phyloP scores from a whole-genome alignment of 305 asterid genomes.

The Solanum hybrid region DNA sequence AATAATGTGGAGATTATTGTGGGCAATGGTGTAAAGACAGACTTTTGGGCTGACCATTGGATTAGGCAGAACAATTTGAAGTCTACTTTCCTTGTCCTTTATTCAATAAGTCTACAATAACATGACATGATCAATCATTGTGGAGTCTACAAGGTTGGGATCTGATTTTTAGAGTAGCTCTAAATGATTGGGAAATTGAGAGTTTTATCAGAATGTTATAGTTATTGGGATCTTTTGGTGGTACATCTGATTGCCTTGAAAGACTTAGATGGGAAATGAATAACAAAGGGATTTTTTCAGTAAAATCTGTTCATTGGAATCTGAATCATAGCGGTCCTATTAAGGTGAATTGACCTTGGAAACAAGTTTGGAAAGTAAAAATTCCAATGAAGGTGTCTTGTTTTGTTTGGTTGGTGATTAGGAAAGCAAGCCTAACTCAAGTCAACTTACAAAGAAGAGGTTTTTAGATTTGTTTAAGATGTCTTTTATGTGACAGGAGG shows the following conservation, averaged over 20 bases:
- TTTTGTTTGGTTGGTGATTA: not conserved
- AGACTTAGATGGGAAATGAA: not conserved
- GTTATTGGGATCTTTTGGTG: not conserved
- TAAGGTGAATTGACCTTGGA: not conserved
- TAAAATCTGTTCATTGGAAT: not conserved
- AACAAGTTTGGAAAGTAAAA: not conserved
- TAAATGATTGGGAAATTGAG: not conserved
- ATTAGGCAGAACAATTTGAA: not conserved
- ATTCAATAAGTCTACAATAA: not conserved
- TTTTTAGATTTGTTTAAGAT: not conserved
- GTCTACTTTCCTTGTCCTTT: not conserved
- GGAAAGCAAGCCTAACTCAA: not conserved
- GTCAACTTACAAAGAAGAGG: not conserved
- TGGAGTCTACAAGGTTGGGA: not conserved
- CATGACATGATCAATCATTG: not conserved
- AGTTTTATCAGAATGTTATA: not conserved
- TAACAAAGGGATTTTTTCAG: not conserved
- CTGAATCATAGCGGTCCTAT: not conserved
- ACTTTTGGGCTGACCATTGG: not conserved
- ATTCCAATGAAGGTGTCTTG: not conserved
- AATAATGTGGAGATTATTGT: not conserved
- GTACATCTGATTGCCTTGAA: not conserved
- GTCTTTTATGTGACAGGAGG: not conserved
- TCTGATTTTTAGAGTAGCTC: not conserved
- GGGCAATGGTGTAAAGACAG: not conserved